A percentile compares a stretch with the other conserved stretches of the same genome.
phyloP scores from a whole-genome alignment of 345 rosid species.

The Eucalyptus virginea region DNA sequence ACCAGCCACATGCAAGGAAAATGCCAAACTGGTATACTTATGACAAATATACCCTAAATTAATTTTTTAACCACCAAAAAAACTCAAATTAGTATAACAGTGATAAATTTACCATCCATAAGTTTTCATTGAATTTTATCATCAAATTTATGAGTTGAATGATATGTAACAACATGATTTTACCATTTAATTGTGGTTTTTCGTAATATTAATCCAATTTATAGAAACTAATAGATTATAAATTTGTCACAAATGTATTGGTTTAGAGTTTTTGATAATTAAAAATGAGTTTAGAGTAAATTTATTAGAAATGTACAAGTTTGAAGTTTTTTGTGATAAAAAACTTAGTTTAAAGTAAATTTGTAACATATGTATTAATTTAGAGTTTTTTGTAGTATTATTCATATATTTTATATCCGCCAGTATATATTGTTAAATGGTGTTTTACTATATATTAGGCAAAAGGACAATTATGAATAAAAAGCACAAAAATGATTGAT shows the following conservation, averaged over 20 bases:
- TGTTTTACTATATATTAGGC: neutral
- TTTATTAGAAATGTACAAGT: rapidly evolving
- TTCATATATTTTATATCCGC: rapidly evolving
- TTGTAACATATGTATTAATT: rapidly evolving
- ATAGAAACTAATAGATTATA: rapidly evolving
- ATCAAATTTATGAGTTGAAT: too few relatives aligned
- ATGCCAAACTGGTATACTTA: rapidly evolving
- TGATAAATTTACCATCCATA: rapidly evolving
- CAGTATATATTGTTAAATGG: neutral
- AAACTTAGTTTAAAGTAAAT: too few relatives aligned
- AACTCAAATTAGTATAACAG: rapidly evolving
- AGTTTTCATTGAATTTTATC: too few relatives aligned
- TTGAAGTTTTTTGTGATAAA: too few relatives aligned
- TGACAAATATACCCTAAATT: rapidly evolving
- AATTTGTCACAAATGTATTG: rapidly evolving
- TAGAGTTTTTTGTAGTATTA: too few relatives aligned
- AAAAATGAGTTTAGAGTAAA: too few relatives aligned
- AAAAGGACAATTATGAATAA: neutral
- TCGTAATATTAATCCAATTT: too few relatives aligned
- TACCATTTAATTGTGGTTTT: rapidly evolving
- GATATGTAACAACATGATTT: rapidly evolving
- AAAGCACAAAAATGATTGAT: neutral
- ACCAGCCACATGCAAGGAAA: too few relatives aligned
- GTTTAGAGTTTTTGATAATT: rapidly evolving
- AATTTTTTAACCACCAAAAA: rapidly evolving